Evolutionary conservation across 768 basidiomycete species (phyloP), one percentile per base, ranked within the genome.

Genomic region (Amyloporia xantha): DNA sequence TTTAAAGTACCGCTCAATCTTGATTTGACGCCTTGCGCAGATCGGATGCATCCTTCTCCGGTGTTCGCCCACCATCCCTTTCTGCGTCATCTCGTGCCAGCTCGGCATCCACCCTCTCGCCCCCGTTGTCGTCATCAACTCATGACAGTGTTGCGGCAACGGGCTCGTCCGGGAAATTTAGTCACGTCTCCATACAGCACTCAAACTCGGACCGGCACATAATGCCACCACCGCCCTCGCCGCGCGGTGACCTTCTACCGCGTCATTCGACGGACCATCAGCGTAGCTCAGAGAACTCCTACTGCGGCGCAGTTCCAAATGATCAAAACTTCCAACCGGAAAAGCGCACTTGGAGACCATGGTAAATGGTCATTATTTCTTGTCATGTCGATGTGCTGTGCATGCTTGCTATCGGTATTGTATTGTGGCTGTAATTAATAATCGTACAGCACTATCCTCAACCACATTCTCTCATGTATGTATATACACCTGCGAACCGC

Each of bases 271-370:
- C 20, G 26, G 44, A 45, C 44, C 10, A 10, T 3, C 7, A 45
- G n/a, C 27, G 42, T 5, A 45, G 11, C 17, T 15, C n/a, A n/a
- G 44, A 45, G 6, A 10, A 23, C 17, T 4, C 44, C 30, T 36
- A 36, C 30, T 45, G 23, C 44, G 30, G 5, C 30, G 30, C 27
- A 45, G 44, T 19, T 43, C 11, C 27, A 17, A 5, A 11, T 23
- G 28, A 45, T 20, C 23, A 20, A 27, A 17, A 25, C 11, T 13
- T 20, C 24, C 28, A 19, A n/a, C 17, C 15, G 24, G 42, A 43
- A 24, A 43, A 43, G 26, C 42, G 42, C 42, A 27, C 44, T 10
- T 45, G 44, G 44, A 24, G 44, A 45, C 44, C 44, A 27, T 45
- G 44, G 44, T 45, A 30, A 45, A 21, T 9, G 24, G 21, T 41